Conservation (phyloP, 2,329 filamentous ascomycete species). For the Tolypocladium endophyticum region DNA sequence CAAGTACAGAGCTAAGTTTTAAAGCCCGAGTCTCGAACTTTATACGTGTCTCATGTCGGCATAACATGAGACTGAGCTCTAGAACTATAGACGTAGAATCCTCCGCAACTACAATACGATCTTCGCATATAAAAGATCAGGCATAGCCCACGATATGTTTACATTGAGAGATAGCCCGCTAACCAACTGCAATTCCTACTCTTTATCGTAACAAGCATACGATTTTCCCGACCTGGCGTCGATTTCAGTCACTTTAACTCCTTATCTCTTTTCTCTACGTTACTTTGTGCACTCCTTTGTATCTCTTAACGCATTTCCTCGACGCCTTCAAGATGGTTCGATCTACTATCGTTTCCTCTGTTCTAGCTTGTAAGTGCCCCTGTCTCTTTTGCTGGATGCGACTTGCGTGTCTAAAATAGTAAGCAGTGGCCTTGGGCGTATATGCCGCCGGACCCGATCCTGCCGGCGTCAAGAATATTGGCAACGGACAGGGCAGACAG, state of each 20-base stretch:
- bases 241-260: neutral
- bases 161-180: neutral
- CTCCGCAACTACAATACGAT: neutral
- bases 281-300: too few species aligned
- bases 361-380: neutral
- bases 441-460: conserved; percentile 4
- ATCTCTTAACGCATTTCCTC: too few species aligned
- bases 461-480: conserved; percentile 13
- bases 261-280: neutral
- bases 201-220: neutral
- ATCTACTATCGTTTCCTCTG: neutral
- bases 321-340: neutral
- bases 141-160: neutral
- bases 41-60: neutral
- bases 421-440: neutral
- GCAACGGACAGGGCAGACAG: conserved; percentile 12
- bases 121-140: neutral
- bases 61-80: neutral
- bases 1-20: neutral
- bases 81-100: neutral
- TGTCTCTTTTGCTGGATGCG: neutral
- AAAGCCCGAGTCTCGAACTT: neutral
- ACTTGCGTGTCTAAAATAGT: neutral
- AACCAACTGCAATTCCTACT: neutral
- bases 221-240: neutral